Percentiles rank a stretch among this genome's conserved stretches.
Conservation (phyloP, 352 stramenopile genomes). For the Pythium dissimile region DNA sequence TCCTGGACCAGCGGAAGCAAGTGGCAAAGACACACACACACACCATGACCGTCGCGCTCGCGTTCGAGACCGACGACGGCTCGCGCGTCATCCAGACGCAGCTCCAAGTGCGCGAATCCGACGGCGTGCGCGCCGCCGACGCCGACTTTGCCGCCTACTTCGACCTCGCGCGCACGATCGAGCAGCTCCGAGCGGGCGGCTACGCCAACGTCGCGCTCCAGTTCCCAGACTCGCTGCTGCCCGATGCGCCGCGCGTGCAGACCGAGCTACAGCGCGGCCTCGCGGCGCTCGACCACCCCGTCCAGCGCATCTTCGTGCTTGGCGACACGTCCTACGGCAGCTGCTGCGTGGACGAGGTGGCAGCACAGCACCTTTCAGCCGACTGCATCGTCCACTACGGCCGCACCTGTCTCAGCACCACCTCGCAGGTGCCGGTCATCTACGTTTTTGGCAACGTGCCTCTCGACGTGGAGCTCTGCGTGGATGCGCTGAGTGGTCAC, state of each 20-base stretch:
- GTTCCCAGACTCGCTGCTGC: constrained; percentile 93
- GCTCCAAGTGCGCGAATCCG: constrained; percentile 47
- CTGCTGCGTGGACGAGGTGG: constrained; percentile 96
- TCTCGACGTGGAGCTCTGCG: constrained; percentile 59
- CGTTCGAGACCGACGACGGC: constrained; percentile 81
- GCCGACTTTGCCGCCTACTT: constrained; percentile 55
- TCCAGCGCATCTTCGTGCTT: constrained; percentile 90
- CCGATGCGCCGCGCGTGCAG: constrained; percentile 87
- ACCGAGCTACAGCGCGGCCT: constrained; percentile 51
- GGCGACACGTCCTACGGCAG: constrained; percentile 95
- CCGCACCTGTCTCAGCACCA: constrained; percentile 89
- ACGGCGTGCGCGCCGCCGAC: constrained; percentile 44
- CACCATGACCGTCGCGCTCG: constrained; percentile 64
- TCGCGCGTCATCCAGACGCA: constrained; percentile 70
- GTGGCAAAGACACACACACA: too few species aligned
- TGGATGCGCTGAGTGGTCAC: constrained; percentile 30
- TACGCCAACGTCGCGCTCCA: constrained; percentile 90
- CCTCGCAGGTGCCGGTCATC: constrained; percentile 83
- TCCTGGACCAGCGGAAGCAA: constrained; percentile 1
- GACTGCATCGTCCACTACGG: constrained; percentile 96
- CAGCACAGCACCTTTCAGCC: constrained; percentile 90
- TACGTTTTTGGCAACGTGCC: constrained; percentile 87
- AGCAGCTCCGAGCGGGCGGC: constrained; percentile 50
- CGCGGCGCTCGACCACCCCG: constrained; percentile 26
- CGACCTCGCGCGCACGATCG: constrained; percentile 55